Evolutionary conservation across 495 filamentous ascomycete genomes (phyloP).

Genomic region (Penicillium coffeae): DNA sequence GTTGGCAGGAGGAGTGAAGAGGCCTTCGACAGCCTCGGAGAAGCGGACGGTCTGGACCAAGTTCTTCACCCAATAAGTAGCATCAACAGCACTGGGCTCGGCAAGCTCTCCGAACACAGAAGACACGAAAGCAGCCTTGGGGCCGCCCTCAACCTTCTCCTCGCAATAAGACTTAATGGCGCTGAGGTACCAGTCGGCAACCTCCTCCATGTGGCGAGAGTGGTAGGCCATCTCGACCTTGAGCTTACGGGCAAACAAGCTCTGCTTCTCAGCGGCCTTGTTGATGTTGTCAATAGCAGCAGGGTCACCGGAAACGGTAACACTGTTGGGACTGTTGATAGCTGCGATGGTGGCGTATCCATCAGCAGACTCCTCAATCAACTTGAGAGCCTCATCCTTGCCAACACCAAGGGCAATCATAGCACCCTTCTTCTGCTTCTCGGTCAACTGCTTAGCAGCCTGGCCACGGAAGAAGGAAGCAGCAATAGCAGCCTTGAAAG

Average conservation of each 20-base stretch:
- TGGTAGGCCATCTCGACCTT: slow-evolving; percentile 44
- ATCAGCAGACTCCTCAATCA: background rate
- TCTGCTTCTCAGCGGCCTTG: slow-evolving; percentile 19
- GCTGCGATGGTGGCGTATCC: slow-evolving; percentile 35
- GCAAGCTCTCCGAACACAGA: background rate
- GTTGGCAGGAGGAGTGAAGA: background rate
- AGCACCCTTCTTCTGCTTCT: background rate
- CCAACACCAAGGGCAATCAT: slow-evolving; percentile 45
- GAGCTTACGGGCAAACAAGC: slow-evolving; percentile 22
- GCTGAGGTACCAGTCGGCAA: background rate
- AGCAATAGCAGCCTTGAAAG: slow-evolving; percentile 29
- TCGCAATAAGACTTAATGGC: background rate
- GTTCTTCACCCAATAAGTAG: slow-evolving; percentile 41
- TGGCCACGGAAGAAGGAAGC: slow-evolving; percentile 37
- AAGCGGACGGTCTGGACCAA: slow-evolving; percentile 17
- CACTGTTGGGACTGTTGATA: slow-evolving; percentile 39
- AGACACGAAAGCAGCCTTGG: background rate
- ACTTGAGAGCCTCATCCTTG: slow-evolving; percentile 15
- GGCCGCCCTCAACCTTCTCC: background rate
- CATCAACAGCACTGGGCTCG: slow-evolving; percentile 6
- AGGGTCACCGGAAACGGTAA: slow-evolving; percentile 41
- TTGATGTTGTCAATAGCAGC: slow-evolving; percentile 35
- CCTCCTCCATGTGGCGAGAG: slow-evolving; percentile 18
- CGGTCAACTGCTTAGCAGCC: background rate
- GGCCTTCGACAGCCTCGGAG: slow-evolving; percentile 16